Conservation (phyloP, 1,284 basidiomycete species). For the Apiotrichum veenhuisii region DNA sequence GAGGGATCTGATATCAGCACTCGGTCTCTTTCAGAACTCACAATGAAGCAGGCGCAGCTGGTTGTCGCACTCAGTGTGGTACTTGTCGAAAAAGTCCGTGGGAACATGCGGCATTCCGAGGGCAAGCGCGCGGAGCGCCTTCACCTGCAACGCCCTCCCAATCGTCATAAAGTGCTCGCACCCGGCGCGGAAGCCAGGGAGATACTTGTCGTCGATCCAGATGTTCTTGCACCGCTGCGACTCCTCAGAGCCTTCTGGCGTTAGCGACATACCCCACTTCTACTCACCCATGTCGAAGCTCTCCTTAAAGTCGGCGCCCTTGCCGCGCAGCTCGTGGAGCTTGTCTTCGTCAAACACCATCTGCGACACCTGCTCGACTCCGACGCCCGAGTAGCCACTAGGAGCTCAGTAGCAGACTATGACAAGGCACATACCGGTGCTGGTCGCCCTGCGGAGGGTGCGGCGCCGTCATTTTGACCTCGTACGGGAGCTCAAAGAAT, state of each 20-base stretch:
- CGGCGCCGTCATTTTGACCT: constrained; percentile 58
- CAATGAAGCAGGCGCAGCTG: constrained; percentile 60
- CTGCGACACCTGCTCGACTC: constrained; percentile 40
- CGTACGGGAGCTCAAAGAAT: constrained; percentile 57
- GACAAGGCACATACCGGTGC: constrained; percentile 30
- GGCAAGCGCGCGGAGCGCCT: constrained; percentile 56
- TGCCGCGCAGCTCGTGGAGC: constrained; percentile 45
- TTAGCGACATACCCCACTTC: not conserved
- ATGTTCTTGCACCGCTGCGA: constrained; percentile 54
- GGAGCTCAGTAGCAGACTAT: no score
- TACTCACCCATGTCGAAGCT: constrained; percentile 56
- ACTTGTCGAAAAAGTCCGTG: constrained; percentile 30
- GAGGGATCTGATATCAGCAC: no score
- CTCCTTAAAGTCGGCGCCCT: constrained; percentile 57
- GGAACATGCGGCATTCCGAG: constrained; percentile 52
- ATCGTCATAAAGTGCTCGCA: constrained; percentile 56
- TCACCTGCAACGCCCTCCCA: constrained; percentile 53
- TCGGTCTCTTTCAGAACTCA: no score
- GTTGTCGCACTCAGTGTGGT: constrained; percentile 53
- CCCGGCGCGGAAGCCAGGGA: constrained; percentile 58
- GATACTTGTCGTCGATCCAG: constrained; percentile 58
- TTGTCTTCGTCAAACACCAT: constrained; percentile 43
- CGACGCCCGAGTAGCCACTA: constrained; percentile 52
- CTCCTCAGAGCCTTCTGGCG: constrained; percentile 32
- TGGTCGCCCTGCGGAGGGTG: constrained; percentile 56